A percentile compares a stretch with the other conserved stretches of the same genome.
Conservation (phyloP, 805 yeast genomes). For the Cyberlindnera xishuangbannaensis region DNA sequence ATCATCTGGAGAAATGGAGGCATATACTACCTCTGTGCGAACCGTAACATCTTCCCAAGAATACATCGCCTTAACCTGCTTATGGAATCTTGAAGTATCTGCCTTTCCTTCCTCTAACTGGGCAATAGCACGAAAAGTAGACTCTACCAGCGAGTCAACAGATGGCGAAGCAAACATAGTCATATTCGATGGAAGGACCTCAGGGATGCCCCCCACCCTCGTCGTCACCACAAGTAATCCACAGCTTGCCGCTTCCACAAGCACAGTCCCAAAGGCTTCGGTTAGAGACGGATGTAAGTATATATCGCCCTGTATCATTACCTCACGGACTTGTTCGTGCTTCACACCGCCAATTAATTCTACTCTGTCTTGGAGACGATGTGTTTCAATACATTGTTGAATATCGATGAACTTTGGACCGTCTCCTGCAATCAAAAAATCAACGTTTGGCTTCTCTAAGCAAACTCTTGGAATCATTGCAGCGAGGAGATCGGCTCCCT, state of each 20-base stretch:
- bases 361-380: constrained; percentile 82
- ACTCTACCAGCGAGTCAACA: constrained; percentile 71
- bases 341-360: constrained; percentile 78
- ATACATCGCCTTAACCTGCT: constrained; percentile 74
- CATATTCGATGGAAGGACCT: constrained; percentile 90
- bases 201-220: constrained; percentile 96
- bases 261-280: constrained; percentile 96
- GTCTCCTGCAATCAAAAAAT: constrained; percentile 88
- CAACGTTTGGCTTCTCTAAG: constrained; percentile 50
- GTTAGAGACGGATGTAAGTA: constrained; percentile 91
- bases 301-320: constrained; percentile 90
- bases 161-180: constrained; percentile 87
- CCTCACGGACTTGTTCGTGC: constrained; percentile 89
- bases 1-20: constrained; percentile 35
- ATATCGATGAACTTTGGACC: constrained; percentile 94
- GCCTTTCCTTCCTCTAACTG: constrained; percentile 50
- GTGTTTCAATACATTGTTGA: constrained; percentile 90
- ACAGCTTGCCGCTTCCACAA: constrained; percentile 97
- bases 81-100: constrained; percentile 73
- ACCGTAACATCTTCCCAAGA: constrained; percentile 88
- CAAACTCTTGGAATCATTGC: constrained; percentile 86
- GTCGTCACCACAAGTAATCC: constrained; percentile 92
- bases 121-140: constrained; percentile 65
- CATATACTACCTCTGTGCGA: constrained; percentile 80
- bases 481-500: constrained; percentile 86